Evolutionary conservation across 73 alveolate species (phyloP), one percentile per base, ranked within the genome.

Genomic region (Strombidium stylifer): DNA sequence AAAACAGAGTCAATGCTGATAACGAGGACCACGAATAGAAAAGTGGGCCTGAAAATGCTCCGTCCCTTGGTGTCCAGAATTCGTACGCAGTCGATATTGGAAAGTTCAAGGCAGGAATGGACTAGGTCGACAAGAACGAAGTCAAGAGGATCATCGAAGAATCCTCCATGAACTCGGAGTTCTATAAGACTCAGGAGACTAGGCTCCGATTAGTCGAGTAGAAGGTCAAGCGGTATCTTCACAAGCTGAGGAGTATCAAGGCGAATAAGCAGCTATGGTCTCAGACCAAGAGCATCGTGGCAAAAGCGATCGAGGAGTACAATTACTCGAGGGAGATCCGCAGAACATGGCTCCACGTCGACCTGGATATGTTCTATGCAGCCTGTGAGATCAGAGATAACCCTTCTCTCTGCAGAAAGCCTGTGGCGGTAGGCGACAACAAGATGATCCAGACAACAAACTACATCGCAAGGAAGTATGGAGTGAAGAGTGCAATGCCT

Each of bases 401-500:
- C 62, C 94, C 94, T 8, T 23, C 71, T 31, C 58, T 76, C 48
- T 61, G 61, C 42, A 81, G 81, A 47, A 84, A 91, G 55, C 98
- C 99, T 12, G 92, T 96, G 28, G 98, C 98, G 14, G 96, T 96
- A 1, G 99, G 99, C 27, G 91, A 84, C 24, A 47, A 69, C 76
- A 70, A 92, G 23, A 94, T 96, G 97, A 86, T 94, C 26, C 51
- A 96, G 40, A 93, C 98, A 19, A 75, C 98, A 31, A 93, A 93
- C 75, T 95, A 93, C 69, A 81, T 95, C 21, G 98, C 99, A 8
- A 86, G 98, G 60, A 83, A 85, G 69, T 96, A 74, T 57, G 99
- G 99, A 0, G 98, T 96, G 20, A 70, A 98, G 36, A 77, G 98
- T 47, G 99, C 69, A 8, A 67, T 50, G 69, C 81, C 68, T 5